Evolutionary conservation across 1,139 yeast species (phyloP).

Genomic region (Debaryomyces sp.): DNA sequence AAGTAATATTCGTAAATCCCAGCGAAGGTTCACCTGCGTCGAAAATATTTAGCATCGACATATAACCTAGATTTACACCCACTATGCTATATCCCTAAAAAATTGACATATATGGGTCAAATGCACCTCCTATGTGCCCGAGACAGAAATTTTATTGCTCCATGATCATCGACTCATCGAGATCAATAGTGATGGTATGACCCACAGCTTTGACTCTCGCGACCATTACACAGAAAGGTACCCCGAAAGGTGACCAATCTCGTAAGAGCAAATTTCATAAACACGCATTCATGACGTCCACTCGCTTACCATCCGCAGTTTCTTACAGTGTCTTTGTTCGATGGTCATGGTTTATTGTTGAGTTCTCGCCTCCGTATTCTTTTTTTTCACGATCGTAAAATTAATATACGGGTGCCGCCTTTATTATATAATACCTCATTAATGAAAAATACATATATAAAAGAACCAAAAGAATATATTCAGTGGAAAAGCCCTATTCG

Average conservation of each 20-base stretch:
- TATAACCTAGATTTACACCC: not conserved
- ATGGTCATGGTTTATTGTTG: not conserved
- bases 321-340: not conserved
- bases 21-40: not conserved
- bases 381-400: not conserved
- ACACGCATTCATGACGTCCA: not conserved
- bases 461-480: not conserved
- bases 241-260: not conserved
- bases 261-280: not conserved
- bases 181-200: not conserved
- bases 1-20: not conserved
- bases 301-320: not conserved
- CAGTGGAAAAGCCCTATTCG: not conserved
- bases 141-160: not conserved
- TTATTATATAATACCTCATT: not conserved
- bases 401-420: not conserved
- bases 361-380: constrained; percentile 1
- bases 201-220: not conserved
- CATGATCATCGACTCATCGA: not conserved
- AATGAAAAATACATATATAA: not conserved
- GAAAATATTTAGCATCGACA: not conserved
- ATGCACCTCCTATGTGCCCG: not conserved
- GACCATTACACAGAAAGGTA: not conserved
- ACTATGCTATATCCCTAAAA: not conserved
- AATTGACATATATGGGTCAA: not conserved